Base-by-base conservation (phyloP, 2,329 filamentous ascomycete genomes). In the Diplodia scrobiculata region DNA sequence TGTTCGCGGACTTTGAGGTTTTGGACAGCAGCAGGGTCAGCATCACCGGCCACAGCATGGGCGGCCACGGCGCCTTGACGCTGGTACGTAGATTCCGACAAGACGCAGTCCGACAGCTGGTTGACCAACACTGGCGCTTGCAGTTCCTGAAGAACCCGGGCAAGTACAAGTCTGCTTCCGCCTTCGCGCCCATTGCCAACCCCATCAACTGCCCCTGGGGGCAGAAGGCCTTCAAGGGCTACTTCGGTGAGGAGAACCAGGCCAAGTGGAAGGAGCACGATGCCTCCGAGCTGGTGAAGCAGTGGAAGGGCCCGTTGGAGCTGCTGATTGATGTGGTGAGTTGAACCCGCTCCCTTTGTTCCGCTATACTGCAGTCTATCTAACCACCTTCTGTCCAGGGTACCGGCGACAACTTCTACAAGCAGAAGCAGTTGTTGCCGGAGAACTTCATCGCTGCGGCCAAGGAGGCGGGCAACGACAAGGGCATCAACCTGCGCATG, bases 41-140 rank as follows among this genome's bases (percentile, higher is more conserved):
- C 78, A 95, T 99, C 73, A 91, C 91, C 48, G 95, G 95, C 5
- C 95, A 99, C 81, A 93, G 89, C 73, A 99, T 99, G 95, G 95
- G 95, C 71, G 95, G 95, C 0, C 95, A 99, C 79, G 95, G 95
- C 69, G 95, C 95, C 52, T 82, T 99, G 72, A 97, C 93, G 53
- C 81, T 98, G 72, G 84, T 86, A 74, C 11, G 69, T 72, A 7
- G 2, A 45, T 7, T 1, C 52, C 27, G 45, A 34, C 17, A 34
- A 9, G 36, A 25, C 2, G 10, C n/a, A 51, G 9, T 17, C 47
- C 19, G 7, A 13, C 9, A n/a, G 48, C 41, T 66, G 69, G 11
- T 25, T 36, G 41, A 51, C n/a, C 51, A 25, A 62, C 19, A 34
- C 2, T 19, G 38, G 13, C 10, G 41, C 45, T 45, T 38, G 9